Evolutionary conservation across 2,329 filamentous ascomycete genomes (phyloP).

Genomic region (Trichophyton simii): DNA sequence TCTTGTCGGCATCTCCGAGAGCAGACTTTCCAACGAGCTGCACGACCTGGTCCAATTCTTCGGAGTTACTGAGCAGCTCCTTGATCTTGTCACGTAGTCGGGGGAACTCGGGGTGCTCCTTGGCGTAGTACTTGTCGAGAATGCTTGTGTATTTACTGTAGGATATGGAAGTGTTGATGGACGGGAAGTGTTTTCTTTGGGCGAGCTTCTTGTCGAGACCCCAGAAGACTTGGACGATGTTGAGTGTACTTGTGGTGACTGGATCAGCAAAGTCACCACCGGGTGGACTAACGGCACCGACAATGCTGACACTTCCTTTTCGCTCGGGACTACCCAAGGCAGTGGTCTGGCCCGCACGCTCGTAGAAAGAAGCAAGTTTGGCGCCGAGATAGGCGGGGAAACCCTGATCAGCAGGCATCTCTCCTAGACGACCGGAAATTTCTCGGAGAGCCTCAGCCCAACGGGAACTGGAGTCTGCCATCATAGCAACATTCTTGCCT

Average conservation of each 20-base stretch:
- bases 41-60: slow-evolving; percentile 96
- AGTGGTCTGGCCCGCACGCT: slow-evolving; percentile 81
- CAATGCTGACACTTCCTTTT: slow-evolving; percentile 87
- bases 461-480: slow-evolving; percentile 95
- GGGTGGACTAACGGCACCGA: slow-evolving; percentile 90
- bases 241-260: slow-evolving; percentile 81
- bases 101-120: slow-evolving; percentile 88
- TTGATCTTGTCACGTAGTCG: slow-evolving; percentile 83
- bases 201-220: slow-evolving; percentile 99
- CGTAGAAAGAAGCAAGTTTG: slow-evolving; percentile 98
- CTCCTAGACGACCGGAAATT: slow-evolving; percentile 93
- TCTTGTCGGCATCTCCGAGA: slow-evolving; percentile 93
- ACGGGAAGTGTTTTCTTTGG: slow-evolving; percentile 97
- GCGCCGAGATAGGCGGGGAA: slow-evolving; percentile 95
- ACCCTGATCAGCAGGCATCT: slow-evolving; percentile 99
- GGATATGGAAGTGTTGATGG: slow-evolving; percentile 85
- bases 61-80: slow-evolving; percentile 84
- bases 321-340: slow-evolving; percentile 81
- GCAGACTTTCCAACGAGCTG: slow-evolving; percentile 97
- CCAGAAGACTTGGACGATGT: slow-evolving; percentile 99
- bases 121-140: slow-evolving; percentile 87
- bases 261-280: slow-evolving; percentile 99
- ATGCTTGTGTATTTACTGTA: slow-evolving; percentile 93
- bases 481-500: slow-evolving; percentile 97
- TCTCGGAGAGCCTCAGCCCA: slow-evolving; percentile 99